Base-by-base conservation (phyloP, 2,329 filamentous ascomycete genomes). In the Trichoderma atrobrunneum region DNA sequence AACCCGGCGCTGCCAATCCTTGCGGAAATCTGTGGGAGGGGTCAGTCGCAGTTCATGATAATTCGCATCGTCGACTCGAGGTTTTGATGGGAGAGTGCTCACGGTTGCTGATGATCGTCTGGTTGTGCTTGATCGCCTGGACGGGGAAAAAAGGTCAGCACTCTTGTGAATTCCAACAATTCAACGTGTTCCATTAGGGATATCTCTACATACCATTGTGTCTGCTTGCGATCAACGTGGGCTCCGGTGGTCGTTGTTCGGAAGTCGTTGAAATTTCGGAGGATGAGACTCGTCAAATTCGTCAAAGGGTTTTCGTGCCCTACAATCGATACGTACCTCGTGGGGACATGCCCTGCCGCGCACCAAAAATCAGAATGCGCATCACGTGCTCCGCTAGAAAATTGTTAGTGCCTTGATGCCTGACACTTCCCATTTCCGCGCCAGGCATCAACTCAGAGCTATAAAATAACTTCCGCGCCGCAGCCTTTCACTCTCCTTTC, bases 1-100 rank as follows among this genome's bases (percentile, higher is more conserved):
- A 84, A 99, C 96, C 88, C 95, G 93, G 88, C 94, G 93, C 88
- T 98, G 95, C 96, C 96, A 99, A 90, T 99, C 95, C 94, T 97
- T 98, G 88, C 94, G 95, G 93, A 97, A 97, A 85, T 98, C 93
- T 96, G 82, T 78, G 71, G 71, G 66, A 74, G 76, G 56, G 74
- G 80, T 85, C 80, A 86, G 85, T 83, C 79, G 79, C 79, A 72
- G 60, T 70, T 79, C 73, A 72, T 73, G 63, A 73, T 73, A 21
- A 51, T 24, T 72, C 69, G 34, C 36, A 66, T 77, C 74, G 78
- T 79, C 77, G 78, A 69, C 77, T 76, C 63, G 74, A 71, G 77
- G 73, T 76, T 39, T 26, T 39, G 30, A 26, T 36, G 74, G 73
- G 74, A 71, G 76, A 75, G 75, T 80, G 82, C 92, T 88, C 88